Percentiles rank a stretch among this genome's conserved stretches.
These are phyloP conservation scores for Naganishia kalamii DNA, from an alignment of 768 basidiomycete genomes.

Conservation along the genomic window DNA sequence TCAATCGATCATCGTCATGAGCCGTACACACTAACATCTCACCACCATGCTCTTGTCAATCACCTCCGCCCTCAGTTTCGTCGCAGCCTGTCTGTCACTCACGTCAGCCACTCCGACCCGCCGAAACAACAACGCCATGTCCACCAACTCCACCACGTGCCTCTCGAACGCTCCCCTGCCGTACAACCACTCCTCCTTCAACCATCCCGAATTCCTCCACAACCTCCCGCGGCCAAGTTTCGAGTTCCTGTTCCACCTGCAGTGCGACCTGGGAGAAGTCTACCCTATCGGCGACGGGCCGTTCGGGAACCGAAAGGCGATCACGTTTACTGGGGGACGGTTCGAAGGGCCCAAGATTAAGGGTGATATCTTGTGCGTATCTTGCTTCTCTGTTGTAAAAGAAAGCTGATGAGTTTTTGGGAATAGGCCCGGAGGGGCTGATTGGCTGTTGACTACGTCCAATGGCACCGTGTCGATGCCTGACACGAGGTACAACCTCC, in stretches of 20 bases:
- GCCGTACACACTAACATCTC: no score
- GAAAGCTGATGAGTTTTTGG: not conserved
- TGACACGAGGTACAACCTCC: constrained; percentile 35
- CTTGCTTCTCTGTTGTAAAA: not conserved
- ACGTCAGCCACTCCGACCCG: not conserved
- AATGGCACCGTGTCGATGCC: constrained; percentile 27
- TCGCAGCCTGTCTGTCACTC: not conserved
- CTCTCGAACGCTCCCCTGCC: not conserved
- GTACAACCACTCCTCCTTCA: constrained; percentile 14
- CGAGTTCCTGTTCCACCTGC: constrained; percentile 36
- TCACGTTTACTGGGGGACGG: constrained; percentile 33
- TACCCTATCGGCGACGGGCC: constrained; percentile 30
- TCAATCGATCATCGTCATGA: no score
- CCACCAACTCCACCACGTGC: not conserved
- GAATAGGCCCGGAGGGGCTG: constrained; percentile 29
- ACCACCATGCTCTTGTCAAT: not conserved
- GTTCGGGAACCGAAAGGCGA: constrained; percentile 29
- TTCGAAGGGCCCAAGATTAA: constrained; percentile 31
- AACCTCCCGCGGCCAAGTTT: constrained; percentile 23
- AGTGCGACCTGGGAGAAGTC: constrained; percentile 35
- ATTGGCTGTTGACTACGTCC: constrained; percentile 32
- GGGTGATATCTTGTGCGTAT: constrained; percentile 25
- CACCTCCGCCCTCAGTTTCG: not conserved
- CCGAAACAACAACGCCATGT: not conserved
- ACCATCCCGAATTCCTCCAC: constrained; percentile 25